Percentiles rank a stretch among this genome's conserved stretches.
These are phyloP conservation scores for Penicillium crustosum DNA, from an alignment of 2,329 filamentous ascomycete genomes.

Conservation along the genomic window DNA sequence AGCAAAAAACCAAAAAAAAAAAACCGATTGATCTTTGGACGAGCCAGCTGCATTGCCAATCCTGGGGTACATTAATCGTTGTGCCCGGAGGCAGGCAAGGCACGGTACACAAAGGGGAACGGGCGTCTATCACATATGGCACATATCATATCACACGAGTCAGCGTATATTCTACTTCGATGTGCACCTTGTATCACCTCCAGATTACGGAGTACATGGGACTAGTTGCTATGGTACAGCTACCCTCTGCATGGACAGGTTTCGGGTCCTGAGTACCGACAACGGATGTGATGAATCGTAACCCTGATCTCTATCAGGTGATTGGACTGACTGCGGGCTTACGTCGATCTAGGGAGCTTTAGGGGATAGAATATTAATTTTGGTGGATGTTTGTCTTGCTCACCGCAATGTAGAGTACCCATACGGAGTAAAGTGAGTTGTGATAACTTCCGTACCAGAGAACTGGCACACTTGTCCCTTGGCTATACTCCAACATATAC, in stretches of 20 bases:
- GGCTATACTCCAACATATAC: background rate
- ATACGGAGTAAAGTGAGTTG: background rate
- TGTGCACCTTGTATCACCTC: background rate
- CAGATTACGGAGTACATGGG: background rate
- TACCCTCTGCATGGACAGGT: background rate
- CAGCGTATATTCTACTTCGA: background rate
- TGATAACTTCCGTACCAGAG: background rate
- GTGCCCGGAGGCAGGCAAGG: background rate
- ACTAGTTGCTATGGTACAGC: constrained; percentile 6
- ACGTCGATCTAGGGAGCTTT: constrained; percentile 1
- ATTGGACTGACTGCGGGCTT: constrained; percentile 7
- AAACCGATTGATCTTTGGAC: background rate
- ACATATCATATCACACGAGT: constrained; percentile 3
- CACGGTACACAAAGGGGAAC: constrained; percentile 5
- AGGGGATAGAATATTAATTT: background rate
- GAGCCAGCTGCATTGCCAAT: constrained; percentile 19
- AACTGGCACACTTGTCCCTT: background rate
- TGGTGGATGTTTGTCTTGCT: background rate
- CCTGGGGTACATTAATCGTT: constrained; percentile 22
- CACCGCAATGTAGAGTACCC: constrained; percentile 2
- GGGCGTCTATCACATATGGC: background rate
- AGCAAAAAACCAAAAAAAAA: background rate
- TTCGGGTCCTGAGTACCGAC: constrained; percentile 8
- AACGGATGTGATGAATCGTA: constrained; percentile 11
- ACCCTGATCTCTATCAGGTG: constrained; percentile 3